Evolutionary conservation across 768 basidiomycete genomes (phyloP), one percentile per base, ranked within the genome.

Genomic region (Lactarius tabidus): DNA sequence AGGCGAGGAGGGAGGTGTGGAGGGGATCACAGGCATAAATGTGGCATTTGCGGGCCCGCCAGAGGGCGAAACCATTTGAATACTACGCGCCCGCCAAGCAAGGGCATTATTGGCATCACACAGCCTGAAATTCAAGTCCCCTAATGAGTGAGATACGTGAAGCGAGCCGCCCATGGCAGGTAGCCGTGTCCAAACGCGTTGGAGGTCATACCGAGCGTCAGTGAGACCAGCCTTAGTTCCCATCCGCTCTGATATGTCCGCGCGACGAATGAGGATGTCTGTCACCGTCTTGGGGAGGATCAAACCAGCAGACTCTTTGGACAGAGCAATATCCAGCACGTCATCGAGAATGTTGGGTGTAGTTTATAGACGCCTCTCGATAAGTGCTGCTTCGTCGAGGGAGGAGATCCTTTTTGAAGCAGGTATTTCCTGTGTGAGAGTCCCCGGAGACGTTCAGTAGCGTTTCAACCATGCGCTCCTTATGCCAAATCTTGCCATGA

Each of bases 391-490:
- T 6, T 60, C 58, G 15, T 56, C 66, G 14, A 67, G 48, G 10
- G 57, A 38, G 51, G 38, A 23, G 26, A 57, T 31, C 35, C 56
- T 57, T 38, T 66, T 62, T 26, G 61, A 38, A 45, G 45, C 9
- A 2, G 61, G 26, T 15, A 29, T 62, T 51, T 18, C 38, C 29
- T 66, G 56, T 45, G 62, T 66, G 1, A 66, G 51, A 29, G 65
- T 66, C 2, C 65, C 65, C 14, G 65, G 65, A 26, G 65, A 66
- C 23, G 65, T 85, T 86, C 89, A 89, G 67, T 88, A 77, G 63
- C 84, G 80, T 0, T 84, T 83, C 76, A 87, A 85, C 89, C 89
- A 92, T 15, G 90, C 88, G 35, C 82, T 81, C 38, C 90, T 85
- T 1, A 88, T 75, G 48, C 82, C 80, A 72, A 88, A 85, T 31